Evolutionary conservation across 2,329 filamentous ascomycete genomes (phyloP), one percentile per base, ranked within the genome.

Genomic region (Colletotrichum shisoi): DNA sequence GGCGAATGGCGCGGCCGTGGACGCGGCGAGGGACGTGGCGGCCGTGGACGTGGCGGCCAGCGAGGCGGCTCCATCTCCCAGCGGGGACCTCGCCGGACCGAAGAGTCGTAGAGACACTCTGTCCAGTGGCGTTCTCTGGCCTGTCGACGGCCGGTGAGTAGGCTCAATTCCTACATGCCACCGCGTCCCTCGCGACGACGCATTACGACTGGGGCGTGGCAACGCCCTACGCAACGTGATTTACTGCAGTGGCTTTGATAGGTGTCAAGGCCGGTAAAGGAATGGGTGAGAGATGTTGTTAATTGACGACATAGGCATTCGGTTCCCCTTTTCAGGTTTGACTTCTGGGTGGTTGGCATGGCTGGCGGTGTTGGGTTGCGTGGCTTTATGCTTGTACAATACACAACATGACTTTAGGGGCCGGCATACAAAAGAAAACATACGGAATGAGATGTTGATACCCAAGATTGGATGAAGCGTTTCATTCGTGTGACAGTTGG

Each of bases 1-100:
- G 82, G 82, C 49, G 80, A 83, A 56, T 78, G 79, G 70, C 81
- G 86, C 63, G 84, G 85, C 37, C 81, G 85, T 68, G 83, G 83
- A 44, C 61, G 84, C 62, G 82, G 84, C 45, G 80, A 82, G 60
- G 79, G 81, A 46, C 80, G 82, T 61, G 78, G 81, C 60, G 78
- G 81, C 19, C 77, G 80, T 27, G 77, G 79, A 19, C 76, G 80
- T 42, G 79, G 80, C 52, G 76, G 71, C 56, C 65, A 75, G 54
- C 76, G 80, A 24, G 77, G 76, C 63, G 71, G 73, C 34, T 76
- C 76, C 57, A 74, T 72, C 57, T 67, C 77, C 46, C 73, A 74
- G 63, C 76, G 79, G 56, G 76, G 76, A 58, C 71, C 73, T 59
- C 80, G 79, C 67, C 79, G 78, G 53, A 76, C 68, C 70, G 79